These are phyloP conservation scores for Clohesyomyces aquaticus DNA, from an alignment of 495 filamentous ascomycete genomes.

Conservation along the genomic window DNA sequence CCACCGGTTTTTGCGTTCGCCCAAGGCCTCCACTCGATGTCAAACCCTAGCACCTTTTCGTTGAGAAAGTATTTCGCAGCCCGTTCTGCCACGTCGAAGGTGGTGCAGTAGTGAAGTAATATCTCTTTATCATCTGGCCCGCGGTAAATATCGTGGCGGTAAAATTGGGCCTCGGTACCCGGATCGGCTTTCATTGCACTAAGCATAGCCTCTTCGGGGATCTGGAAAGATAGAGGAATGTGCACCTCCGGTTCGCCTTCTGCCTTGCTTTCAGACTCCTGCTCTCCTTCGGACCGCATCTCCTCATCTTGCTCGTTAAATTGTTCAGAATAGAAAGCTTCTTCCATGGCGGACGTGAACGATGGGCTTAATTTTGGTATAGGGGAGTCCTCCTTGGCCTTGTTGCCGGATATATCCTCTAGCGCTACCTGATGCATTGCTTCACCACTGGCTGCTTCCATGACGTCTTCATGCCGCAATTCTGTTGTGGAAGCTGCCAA, in stretches of 20 bases:
- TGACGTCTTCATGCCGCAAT: no score
- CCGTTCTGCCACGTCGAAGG: slow-evolving; percentile 38
- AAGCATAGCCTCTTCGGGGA: slow-evolving; percentile 29
- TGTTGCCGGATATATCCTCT: no score
- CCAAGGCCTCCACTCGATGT: slow-evolving; percentile 47
- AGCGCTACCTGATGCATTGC: no score
- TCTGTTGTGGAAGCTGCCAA: no score
- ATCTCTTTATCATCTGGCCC: slow-evolving; percentile 38
- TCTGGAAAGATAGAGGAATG: slow-evolving; percentile 36
- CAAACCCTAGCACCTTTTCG: slow-evolving; percentile 47
- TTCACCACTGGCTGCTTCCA: no score
- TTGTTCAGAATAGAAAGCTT: not conserved
- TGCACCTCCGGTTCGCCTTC: slow-evolving; percentile 24
- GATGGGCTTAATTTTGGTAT: no score
- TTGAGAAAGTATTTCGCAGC: slow-evolving; percentile 43
- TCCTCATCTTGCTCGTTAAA: not conserved
- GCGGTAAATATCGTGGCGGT: slow-evolving; percentile 44
- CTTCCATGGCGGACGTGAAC: no score
- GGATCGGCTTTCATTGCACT: slow-evolving; percentile 39
- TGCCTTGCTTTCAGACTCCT: slow-evolving; percentile 1
- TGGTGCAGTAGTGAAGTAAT: slow-evolving; percentile 45
- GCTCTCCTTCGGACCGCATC: not conserved
- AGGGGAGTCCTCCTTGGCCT: no score
- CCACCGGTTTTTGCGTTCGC: slow-evolving; percentile 10
- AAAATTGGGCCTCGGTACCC: slow-evolving; percentile 38